A percentile compares a stretch with the other conserved stretches of the same genome.
These are phyloP conservation scores for Citrus glauca DNA, from an alignment of 345 rosid species.

Conservation along the genomic window DNA sequence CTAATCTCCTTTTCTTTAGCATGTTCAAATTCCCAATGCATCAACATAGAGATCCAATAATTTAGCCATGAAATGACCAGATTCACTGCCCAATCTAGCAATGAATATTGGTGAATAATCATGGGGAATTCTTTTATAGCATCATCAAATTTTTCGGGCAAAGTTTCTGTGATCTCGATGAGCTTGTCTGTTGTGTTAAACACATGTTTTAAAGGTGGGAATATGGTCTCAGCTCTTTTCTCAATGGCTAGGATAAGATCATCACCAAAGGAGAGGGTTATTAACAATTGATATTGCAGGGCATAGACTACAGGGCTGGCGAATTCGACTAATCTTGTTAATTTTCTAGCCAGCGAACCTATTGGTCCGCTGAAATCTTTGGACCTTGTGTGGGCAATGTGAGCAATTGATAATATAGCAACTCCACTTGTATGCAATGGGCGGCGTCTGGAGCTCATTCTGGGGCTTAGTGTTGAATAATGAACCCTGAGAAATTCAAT, in stretches of 20 bases:
- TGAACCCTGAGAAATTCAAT: slow-evolving; percentile 22
- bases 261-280: slow-evolving; percentile 40
- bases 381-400: slow-evolving; percentile 31
- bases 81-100: slow-evolving; percentile 31
- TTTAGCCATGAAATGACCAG: slow-evolving; percentile 38
- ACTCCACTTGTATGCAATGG: slow-evolving; percentile 59
- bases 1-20: slow-evolving; percentile 49
- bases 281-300: slow-evolving; percentile 30
- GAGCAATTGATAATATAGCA: slow-evolving; percentile 31
- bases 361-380: slow-evolving; percentile 31
- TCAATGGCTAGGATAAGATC: slow-evolving; percentile 41
- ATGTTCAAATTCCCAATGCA: slow-evolving; percentile 27
- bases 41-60: slow-evolving; percentile 20
- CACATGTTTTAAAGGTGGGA: slow-evolving; percentile 43
- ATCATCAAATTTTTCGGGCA: slow-evolving; percentile 49
- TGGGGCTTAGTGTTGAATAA: background rate
- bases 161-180: slow-evolving; percentile 30
- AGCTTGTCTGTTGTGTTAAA: slow-evolving; percentile 45
- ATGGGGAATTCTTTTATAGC: slow-evolving; percentile 23
- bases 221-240: slow-evolving; percentile 32
- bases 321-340: slow-evolving; percentile 16
- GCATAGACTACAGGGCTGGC: slow-evolving; percentile 21
- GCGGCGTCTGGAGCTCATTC: slow-evolving; percentile 34
- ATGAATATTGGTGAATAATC: slow-evolving; percentile 27
- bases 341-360: slow-evolving; percentile 23